Evolutionary conservation across 73 alveolate genomes (phyloP).

Genomic region (Tetrahymena thermophila): DNA sequence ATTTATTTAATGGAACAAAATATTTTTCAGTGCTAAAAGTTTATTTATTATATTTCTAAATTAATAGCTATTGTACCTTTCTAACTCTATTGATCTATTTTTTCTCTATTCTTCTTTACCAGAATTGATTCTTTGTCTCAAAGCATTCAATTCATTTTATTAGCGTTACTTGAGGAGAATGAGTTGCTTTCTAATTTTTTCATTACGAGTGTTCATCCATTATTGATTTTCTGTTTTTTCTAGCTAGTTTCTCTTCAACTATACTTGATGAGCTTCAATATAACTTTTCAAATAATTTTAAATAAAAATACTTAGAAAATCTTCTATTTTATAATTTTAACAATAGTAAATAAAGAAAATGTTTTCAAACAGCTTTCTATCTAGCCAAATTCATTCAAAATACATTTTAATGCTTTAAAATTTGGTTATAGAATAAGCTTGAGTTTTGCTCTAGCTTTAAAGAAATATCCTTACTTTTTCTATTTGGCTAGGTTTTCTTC

Average conservation of each 20-base stretch:
- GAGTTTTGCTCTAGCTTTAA: background rate
- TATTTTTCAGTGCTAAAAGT: background rate
- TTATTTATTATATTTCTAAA: too few relatives aligned
- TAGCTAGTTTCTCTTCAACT: constrained; percentile 6
- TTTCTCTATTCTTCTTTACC: constrained; percentile 43
- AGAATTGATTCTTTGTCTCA: constrained; percentile 35
- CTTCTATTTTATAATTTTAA: background rate
- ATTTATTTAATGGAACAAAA: background rate
- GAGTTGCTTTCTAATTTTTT: constrained; percentile 28
- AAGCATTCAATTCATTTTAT: constrained; percentile 39
- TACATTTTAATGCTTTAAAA: too few relatives aligned
- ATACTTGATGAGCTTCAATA: constrained; percentile 50
- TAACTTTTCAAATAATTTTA: background rate
- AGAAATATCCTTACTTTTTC: constrained; percentile 18
- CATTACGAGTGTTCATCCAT: constrained; percentile 33
- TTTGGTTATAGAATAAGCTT: background rate
- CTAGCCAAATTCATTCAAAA: background rate
- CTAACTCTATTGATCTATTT: constrained; percentile 43
- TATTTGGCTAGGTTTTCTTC: constrained; percentile 50
- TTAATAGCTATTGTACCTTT: constrained; percentile 13
- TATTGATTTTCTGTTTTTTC: constrained; percentile 13
- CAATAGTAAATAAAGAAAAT: too few relatives aligned
- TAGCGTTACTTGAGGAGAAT: constrained; percentile 24
- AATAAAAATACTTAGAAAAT: too few relatives aligned
- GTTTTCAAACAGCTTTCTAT: background rate